Base-by-base conservation (phyloP, 257 asterid genomes). In the Schizonepeta tenuifolia region DNA sequence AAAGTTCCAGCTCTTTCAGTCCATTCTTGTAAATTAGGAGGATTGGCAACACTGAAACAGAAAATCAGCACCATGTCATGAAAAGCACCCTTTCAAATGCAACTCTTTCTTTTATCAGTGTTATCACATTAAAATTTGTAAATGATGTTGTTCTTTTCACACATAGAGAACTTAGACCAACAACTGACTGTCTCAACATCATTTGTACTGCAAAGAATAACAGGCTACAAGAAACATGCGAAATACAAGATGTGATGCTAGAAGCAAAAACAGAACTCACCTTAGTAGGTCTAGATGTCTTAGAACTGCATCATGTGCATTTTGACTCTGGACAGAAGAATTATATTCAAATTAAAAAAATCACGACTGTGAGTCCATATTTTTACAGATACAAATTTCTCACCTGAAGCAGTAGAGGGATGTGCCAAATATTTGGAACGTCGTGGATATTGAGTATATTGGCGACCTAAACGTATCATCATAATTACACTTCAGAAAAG, bases 381-480 rank as follows among this genome's bases (percentile, higher is more conserved):
- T 60, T 26, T 8, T 8, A 65, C 31, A 68, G 71, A 62, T 44
- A 73, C 61, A 61, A 14, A 67, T 71, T 65, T 80, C 91, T 59
- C 70, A 88, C 97, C 91, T 83, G 93, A 74, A 93, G 95, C 82
- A 93, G 79, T 54, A 89, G 96, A 74, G 96, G 97, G 72, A 89
- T 63, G 75, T 90, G 97, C 97, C 98, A 93, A 75, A 92, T 92
- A 83, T 92, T 92, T 40, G 98, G 98, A 77, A 92, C 98, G 38
- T 90, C 96, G 8, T 92, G 97, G 59, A 92, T 83, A 66, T 80
- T 83, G 38, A 90, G 96, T 80, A 84, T 86, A 79, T 90, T 90
- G 58, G 66, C 85, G 62, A 80, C 92, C 97, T 90, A 49, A 18
- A 76, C 2, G 50, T 28, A 65, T 69, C 55, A 66, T 40, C 70